Conservation (phyloP, 1,284 basidiomycete species). For the Apiotrichum laibachii region DNA sequence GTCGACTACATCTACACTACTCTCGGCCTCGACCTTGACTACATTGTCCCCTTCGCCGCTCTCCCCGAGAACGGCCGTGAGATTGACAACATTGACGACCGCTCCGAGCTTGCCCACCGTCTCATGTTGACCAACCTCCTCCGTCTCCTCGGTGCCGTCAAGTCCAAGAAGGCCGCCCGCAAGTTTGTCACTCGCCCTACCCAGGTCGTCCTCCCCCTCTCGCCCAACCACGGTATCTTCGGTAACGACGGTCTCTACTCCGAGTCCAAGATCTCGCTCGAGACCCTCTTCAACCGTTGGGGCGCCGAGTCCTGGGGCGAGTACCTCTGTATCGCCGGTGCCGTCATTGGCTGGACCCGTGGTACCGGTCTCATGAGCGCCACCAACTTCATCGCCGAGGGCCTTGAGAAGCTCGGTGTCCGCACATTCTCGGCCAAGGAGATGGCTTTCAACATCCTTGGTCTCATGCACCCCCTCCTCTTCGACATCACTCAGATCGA, state of each 20-base stretch:
- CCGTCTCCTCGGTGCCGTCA: constrained; percentile 92
- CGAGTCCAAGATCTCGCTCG: constrained; percentile 96
- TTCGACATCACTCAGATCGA: constrained; percentile 99
- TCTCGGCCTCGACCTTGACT: constrained; percentile 92
- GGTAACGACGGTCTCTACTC: constrained; percentile 98
- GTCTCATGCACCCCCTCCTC: constrained; percentile 97
- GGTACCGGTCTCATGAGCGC: constrained; percentile 98
- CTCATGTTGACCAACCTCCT: constrained; percentile 93
- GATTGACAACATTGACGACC: constrained; percentile 94
- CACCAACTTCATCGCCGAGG: constrained; percentile 91
- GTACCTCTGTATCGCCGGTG: constrained; percentile 95
- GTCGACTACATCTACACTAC: constrained; percentile 97
- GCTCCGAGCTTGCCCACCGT: constrained; percentile 94
- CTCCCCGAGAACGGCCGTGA: constrained; percentile 98
- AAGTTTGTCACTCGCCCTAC: constrained; percentile 97
- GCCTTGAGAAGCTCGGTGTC: constrained; percentile 88
- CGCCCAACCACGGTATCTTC: constrained; percentile 96
- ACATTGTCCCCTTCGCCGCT: constrained; percentile 96
- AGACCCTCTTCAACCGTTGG: constrained; percentile 98
- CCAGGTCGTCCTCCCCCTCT: constrained; percentile 93
- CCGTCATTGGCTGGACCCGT: constrained; percentile 97
- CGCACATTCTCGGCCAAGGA: constrained; percentile 98
- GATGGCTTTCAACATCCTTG: constrained; percentile 99
- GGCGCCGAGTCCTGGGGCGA: constrained; percentile 98
- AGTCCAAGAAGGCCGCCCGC: constrained; percentile 93